Conservation (phyloP, 371 early-diverging fungal species). For the Gilbertella persicaria region DNA sequence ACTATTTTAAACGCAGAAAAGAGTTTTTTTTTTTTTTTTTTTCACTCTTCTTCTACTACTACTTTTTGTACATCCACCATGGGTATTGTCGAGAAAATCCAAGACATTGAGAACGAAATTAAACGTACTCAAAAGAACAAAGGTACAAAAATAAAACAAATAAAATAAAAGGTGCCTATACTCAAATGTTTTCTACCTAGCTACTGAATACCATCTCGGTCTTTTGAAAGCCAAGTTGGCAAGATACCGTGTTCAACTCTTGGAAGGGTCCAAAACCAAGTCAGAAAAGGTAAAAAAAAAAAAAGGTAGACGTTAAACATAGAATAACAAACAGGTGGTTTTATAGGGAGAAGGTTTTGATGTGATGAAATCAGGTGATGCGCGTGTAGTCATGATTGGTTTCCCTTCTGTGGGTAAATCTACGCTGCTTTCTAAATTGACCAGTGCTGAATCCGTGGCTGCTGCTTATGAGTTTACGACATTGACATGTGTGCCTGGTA, state of each 20-base stretch:
- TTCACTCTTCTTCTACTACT: background rate
- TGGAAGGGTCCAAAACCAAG: conserved; percentile 82
- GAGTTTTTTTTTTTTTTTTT: background rate
- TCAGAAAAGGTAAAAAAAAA: conserved; percentile 76
- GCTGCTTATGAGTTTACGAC: conserved; percentile 99
- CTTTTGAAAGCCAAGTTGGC: conserved; percentile 97
- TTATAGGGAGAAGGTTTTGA: conserved; percentile 93
- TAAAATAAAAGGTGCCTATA: background rate
- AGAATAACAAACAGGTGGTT: no score
- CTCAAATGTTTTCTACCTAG: conserved; percentile 27
- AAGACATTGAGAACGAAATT: conserved; percentile 84
- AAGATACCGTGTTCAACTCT: conserved; percentile 90
- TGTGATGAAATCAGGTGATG: conserved; percentile 98
- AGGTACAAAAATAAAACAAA: conserved; percentile 34
- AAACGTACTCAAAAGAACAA: conserved; percentile 92
- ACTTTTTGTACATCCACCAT: conserved; percentile 36
- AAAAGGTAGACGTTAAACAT: background rate
- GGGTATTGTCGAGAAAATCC: conserved; percentile 96
- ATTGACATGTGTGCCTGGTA: conserved; percentile 97
- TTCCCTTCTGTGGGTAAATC: conserved; percentile 99
- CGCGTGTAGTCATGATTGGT: conserved; percentile 97
- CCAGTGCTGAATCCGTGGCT: conserved; percentile 94
- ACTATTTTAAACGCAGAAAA: no score
- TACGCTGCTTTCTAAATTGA: conserved; percentile 94
- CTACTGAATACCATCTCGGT: conserved; percentile 98